Conservation (phyloP, 1,139 yeast genomes). For the Kluyveromyces marxianus region DNA sequence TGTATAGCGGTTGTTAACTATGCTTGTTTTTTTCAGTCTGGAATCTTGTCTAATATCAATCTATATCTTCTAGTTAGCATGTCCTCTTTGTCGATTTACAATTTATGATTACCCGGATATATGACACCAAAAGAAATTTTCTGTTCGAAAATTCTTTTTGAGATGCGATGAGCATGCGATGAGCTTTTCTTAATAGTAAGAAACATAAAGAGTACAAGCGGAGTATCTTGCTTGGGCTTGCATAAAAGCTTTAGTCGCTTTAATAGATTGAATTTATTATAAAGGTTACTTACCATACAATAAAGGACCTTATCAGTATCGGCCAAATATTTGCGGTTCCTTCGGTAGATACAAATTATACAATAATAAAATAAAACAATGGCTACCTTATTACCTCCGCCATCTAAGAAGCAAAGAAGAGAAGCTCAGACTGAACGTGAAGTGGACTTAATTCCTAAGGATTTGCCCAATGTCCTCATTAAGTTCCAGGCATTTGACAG, state of each 20-base stretch:
- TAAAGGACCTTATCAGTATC: too few relatives aligned
- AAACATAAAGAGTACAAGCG: too few relatives aligned
- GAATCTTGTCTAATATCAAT: too few relatives aligned
- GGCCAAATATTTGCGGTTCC: too few relatives aligned
- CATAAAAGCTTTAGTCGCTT: too few relatives aligned
- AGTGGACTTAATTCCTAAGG: slow-evolving; percentile 65
- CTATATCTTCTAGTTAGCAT: too few relatives aligned
- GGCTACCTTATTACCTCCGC: slow-evolving; percentile 95
- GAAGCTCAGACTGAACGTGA: slow-evolving; percentile 78
- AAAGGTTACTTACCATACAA: too few relatives aligned
- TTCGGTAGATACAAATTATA: too few relatives aligned
- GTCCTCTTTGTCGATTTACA: background rate
- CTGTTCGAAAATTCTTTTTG: background rate
- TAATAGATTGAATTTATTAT: too few relatives aligned
- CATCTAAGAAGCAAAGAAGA: slow-evolving; percentile 79
- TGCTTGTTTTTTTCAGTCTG: too few relatives aligned
- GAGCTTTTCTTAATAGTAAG: background rate
- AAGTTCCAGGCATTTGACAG: slow-evolving; percentile 91
- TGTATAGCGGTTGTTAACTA: too few relatives aligned
- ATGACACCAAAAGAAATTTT: background rate
- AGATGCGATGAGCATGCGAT: background rate
- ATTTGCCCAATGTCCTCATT: slow-evolving; percentile 79
- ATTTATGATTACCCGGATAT: background rate
- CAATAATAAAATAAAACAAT: slow-evolving; percentile 31
- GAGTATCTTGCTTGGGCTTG: too few relatives aligned